Evolutionary conservation across 495 filamentous ascomycete genomes (phyloP), one percentile per base, ranked within the genome.

Genomic region (Hypoxylon fuscum): DNA sequence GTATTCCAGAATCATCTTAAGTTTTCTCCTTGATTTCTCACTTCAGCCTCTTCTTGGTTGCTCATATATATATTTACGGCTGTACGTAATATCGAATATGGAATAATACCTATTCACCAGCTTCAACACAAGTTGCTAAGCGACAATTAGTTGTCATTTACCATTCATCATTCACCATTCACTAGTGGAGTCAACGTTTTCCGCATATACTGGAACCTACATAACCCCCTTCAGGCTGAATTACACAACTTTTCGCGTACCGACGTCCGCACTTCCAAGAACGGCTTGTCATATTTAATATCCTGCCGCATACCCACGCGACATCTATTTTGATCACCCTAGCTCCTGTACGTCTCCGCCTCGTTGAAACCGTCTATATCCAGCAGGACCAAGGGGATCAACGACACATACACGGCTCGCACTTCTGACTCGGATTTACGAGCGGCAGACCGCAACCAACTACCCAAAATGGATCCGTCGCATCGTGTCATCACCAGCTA

Each of bases 401-500:
- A 29, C 57, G 12, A 5, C 47, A 20, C 38, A 57, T 37, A 14
- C 45, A 38, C 31, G 37, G 18, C 45, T 43, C 52, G 52, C 51
- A 29, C 9, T 38, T 45, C 27, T 48, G 27, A 49, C 38, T 47
- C 51, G 5, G 7, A 37, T 41, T 29, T 48, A 41, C 40, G 18
- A 53, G 14, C 63, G 57, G 57, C 27, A 48, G 52, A 60, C 57
- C 31, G 60, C 64, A 47, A 48, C 41, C 49, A 38, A 12, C 49
- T 55, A 49, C 44, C 51, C 55, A 15, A 62, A 34, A 71, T 71
- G 69, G 56, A 55, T 59, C 45, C 66, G 52, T 51, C 44, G 35
- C 52, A 64, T 35, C 62, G 27, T 25, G 34, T 72, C 41, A 56
- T 74, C 42, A 81, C 79, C 18, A 78, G 74, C n/a, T 76, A 78